Percentiles rank a stretch among this genome's conserved stretches.
These are phyloP conservation scores for Aspergillus hortae DNA, from an alignment of 2,329 filamentous ascomycete genomes.

Conservation along the genomic window DNA sequence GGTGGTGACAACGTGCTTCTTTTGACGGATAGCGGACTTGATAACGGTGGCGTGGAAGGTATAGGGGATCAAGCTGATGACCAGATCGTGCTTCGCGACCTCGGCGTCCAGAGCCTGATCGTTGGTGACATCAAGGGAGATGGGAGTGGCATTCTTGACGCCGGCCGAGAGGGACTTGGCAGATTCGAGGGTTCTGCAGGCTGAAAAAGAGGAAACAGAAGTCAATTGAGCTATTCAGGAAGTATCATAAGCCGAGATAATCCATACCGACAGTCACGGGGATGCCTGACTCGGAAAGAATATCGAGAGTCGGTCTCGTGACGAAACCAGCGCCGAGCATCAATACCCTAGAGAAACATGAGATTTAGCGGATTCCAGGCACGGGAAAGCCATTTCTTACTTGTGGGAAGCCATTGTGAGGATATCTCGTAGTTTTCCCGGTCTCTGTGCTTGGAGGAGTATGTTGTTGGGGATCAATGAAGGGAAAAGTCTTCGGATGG, in stretches of 20 bases:
- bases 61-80: slow-evolving; percentile 85
- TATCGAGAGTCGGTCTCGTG: slow-evolving; percentile 61
- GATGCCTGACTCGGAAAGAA: slow-evolving; percentile 58
- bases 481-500: too few species aligned
- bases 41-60: slow-evolving; percentile 85
- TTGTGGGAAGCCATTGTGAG: too few species aligned
- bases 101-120: slow-evolving; percentile 68
- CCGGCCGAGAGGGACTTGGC: slow-evolving; percentile 72
- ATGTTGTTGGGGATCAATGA: too few species aligned
- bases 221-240: slow-evolving; percentile 5
- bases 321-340: slow-evolving; percentile 31
- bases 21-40: slow-evolving; percentile 85
- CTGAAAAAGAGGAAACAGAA: slow-evolving; percentile 39
- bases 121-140: slow-evolving; percentile 81
- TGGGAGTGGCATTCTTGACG: slow-evolving; percentile 68
- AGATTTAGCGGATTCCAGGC: too few species aligned
- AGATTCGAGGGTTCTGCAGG: slow-evolving; percentile 74
- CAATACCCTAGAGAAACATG: too few species aligned
- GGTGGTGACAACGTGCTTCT: slow-evolving; percentile 96
- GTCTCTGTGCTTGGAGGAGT: too few species aligned
- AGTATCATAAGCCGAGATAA: too few species aligned
- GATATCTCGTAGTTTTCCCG: too few species aligned
- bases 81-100: slow-evolving; percentile 74
- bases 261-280: slow-evolving; percentile 61
- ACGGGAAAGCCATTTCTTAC: too few species aligned